Percentiles rank a stretch among this genome's conserved stretches.
These are phyloP conservation scores for Lasiosphaeris hirsuta DNA, from an alignment of 495 filamentous ascomycete genomes.

Conservation along the genomic window DNA sequence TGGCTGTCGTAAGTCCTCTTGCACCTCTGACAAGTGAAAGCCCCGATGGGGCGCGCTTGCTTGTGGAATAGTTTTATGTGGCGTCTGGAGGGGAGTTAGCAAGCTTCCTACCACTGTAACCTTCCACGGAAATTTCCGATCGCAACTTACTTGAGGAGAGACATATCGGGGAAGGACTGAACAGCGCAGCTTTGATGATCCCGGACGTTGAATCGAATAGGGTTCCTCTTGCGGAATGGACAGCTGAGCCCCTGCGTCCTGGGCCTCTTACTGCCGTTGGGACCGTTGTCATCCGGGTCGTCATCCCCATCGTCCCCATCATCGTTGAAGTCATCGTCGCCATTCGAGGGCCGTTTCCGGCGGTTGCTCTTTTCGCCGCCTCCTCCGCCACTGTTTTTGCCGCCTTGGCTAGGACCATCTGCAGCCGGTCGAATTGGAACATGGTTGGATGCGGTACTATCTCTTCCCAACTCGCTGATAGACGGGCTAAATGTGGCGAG, in stretches of 20 bases:
- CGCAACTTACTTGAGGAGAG: slow-evolving; percentile 30
- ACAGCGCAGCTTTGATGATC: slow-evolving; percentile 29
- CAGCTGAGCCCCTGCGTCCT: slow-evolving; percentile 23
- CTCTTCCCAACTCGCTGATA: slow-evolving; percentile 7
- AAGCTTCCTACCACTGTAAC: neutral
- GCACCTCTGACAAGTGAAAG: slow-evolving; percentile 25
- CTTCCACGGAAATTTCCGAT: neutral
- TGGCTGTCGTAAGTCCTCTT: slow-evolving; percentile 15
- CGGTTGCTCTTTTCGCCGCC: slow-evolving; percentile 3
- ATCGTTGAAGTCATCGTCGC: neutral
- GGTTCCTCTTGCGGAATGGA: slow-evolving; percentile 39
- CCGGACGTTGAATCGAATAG: slow-evolving; percentile 36
- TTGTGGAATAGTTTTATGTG: slow-evolving; percentile 31
- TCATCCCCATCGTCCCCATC: neutral
- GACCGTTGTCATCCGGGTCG: slow-evolving; percentile 4
- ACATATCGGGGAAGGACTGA: slow-evolving; percentile 24
- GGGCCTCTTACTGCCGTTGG: slow-evolving; percentile 13
- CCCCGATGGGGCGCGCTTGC: neutral
- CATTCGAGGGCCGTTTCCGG: neutral
- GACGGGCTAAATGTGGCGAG: neutral
- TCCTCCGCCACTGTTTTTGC: neutral
- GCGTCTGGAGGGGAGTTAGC: slow-evolving; percentile 14
- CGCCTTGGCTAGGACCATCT: neutral
- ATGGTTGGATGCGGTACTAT: neutral
- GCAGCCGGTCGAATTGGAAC: slow-evolving; percentile 1